These are phyloP conservation scores for Botrytis porri DNA, from an alignment of 2,329 filamentous ascomycete species.

Conservation along the genomic window DNA sequence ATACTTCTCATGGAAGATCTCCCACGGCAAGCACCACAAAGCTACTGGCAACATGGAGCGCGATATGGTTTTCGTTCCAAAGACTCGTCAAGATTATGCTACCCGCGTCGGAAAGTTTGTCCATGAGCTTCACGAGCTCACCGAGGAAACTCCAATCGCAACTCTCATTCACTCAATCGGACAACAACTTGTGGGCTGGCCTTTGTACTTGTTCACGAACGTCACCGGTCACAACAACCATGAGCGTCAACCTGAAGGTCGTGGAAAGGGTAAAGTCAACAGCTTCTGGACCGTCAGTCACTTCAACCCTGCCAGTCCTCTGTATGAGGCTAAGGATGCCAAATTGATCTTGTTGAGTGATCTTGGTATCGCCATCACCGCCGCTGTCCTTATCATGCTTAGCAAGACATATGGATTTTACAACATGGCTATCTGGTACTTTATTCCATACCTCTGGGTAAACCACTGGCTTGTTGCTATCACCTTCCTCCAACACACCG, in stretches of 20 bases:
- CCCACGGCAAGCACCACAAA: conserved; percentile 99
- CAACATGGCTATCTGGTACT: conserved; percentile 94
- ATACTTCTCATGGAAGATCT: conserved; percentile 99
- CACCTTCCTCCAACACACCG: conserved; percentile 96
- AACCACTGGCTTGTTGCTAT: conserved; percentile 99
- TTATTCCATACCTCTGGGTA: conserved; percentile 92
- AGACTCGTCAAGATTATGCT: conserved; percentile 80
- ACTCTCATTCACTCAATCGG: conserved; percentile 70
- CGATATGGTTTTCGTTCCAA: conserved; percentile 98
- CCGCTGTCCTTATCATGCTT: conserved; percentile 60
- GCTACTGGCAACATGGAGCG: conserved; percentile 94
- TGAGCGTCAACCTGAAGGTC: conserved; percentile 85
- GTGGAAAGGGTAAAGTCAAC: conserved; percentile 88
- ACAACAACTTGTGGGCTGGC: conserved; percentile 93
- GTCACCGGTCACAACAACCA: conserved; percentile 97
- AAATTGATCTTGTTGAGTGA: conserved; percentile 85
- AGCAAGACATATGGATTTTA: conserved; percentile 75
- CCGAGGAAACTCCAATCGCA: conserved; percentile 89
- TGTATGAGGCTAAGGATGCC: conserved; percentile 90
- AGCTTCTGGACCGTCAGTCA: conserved; percentile 88
- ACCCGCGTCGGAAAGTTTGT: conserved; percentile 67
- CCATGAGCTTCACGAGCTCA: conserved; percentile 83
- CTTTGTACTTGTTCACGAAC: conserved; percentile 85
- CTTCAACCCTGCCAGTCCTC: conserved; percentile 81
- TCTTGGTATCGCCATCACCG: conserved; percentile 63